Base-by-base conservation (phyloP, 257 asterid genomes). In the Forsythia suspensa region DNA sequence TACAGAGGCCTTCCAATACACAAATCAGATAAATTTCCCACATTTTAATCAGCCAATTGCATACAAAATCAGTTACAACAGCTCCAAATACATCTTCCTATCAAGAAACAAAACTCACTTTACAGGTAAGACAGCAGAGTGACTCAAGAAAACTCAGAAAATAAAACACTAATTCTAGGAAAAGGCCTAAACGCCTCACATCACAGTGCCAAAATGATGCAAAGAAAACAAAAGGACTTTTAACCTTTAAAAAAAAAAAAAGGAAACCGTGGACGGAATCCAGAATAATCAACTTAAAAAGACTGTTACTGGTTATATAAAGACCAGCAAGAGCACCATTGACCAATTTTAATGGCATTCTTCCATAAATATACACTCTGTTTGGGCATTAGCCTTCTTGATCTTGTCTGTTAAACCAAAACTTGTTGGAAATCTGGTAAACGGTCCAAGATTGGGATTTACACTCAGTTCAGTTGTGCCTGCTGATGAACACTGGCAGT, bases 401-500 rank as follows among this genome's bases (percentile, higher is more conserved):
- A 63, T 63, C 38, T 10, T 63, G 70, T 76, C 80, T 81, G 70
- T 80, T 75, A 80, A 70, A 80, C 75, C 81, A 69, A 82, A 76
- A 73, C 86, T 76, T 73, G 83, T 69, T 29, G 81, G 80, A 79
- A 76, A 86, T 77, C 83, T 80, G 87, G 59, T 16, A 48, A 81
- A 57, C 75, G 79, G 46, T 59, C 44, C 66, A 77, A 86, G 70
- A 73, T 52, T 68, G 71, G 75, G 84, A 74, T 82, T 84, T 78
- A 76, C 75, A 75, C 65, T 70, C 98, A 90, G 84, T 90, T 95
- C 41, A 88, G 85, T 55, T 94, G 96, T n/a, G 97, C 80, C 85
- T 91, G 98, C 86, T 95, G 98, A 89, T 93, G 93, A 74, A 88
- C 86, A 72, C 69, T 86, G 71, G 84, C 88, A 4, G 91, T 78